Conservation (phyloP, 805 yeast species). For the Wickerhamomyces bisporus region DNA sequence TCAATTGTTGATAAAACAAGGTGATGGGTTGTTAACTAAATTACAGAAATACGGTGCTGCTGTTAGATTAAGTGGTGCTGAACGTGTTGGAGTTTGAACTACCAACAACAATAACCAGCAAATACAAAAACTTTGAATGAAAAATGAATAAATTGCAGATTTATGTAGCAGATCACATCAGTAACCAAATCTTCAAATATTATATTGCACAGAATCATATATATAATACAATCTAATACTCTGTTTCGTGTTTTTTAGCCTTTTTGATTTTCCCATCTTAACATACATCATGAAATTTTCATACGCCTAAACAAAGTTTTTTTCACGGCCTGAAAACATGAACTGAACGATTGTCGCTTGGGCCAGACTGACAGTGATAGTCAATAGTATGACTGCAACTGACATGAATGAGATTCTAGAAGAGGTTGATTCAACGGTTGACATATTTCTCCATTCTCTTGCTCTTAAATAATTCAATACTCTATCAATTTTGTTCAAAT, state of each 20-base stretch:
- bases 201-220: too few species aligned
- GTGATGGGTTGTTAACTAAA: slow-evolving; percentile 88
- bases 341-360: slow-evolving; percentile 82
- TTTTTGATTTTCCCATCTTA: not conserved
- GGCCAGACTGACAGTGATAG: slow-evolving; percentile 70
- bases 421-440: slow-evolving; percentile 79
- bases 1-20: slow-evolving; percentile 81
- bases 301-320: slow-evolving; percentile 32
- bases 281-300: too few species aligned
- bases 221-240: too few species aligned
- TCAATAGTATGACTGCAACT: slow-evolving; percentile 60
- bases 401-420: slow-evolving; percentile 75
- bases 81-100: slow-evolving; percentile 44
- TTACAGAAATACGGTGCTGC: slow-evolving; percentile 97
- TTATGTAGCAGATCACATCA: too few species aligned
- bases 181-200: too few species aligned
- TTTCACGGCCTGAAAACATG: slow-evolving; percentile 55
- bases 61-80: slow-evolving; percentile 91
- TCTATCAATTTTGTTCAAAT: slow-evolving; percentile 51
- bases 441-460: slow-evolving; percentile 95
- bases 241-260: too few species aligned
- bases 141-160: too few species aligned
- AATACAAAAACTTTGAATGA: not conserved
- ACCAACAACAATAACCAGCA: not conserved
- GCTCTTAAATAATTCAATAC: slow-evolving; percentile 85